Evolutionary conservation across 306 rosid genomes (phyloP), one percentile per base, ranked within the genome.

Genomic region (Purshia tridentata): DNA sequence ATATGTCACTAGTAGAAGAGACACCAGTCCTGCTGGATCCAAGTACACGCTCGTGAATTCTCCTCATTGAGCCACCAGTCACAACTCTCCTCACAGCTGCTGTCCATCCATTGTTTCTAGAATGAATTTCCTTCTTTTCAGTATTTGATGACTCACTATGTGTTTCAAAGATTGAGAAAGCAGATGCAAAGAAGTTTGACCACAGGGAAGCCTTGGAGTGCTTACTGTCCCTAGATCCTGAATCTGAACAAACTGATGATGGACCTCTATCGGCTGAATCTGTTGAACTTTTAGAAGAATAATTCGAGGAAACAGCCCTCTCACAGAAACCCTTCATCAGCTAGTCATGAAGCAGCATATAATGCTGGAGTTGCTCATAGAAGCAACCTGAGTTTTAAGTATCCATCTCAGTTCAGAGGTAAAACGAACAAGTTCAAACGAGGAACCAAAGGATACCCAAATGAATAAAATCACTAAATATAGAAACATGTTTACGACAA

Each of bases 121-220:
- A 77, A 78, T 84, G 83, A 76, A 81, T 82, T 75, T 85, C 69
- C 82, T 91, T 93, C 87, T 86, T 87, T 77, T 90, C 97, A 87
- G 86, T 81, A 74, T 82, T 46, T 1, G 88, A 81, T 69, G 91
- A 76, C 85, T 88, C 89, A 67, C 90, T 87, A 77, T 74, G 83
- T 72, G 89, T 78, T 87, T 92, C 95, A 86, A 80, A 84, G 72
- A 88, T 78, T 61, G 92, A 78, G 84, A 90, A 76, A 82, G 88
- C 83, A 65, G 98, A 91, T 72, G 92, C 71, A 78, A 90, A 82
- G 85, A 88, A 82, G 86, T 86, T 84, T 86, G 96, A 87, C 96
- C 96, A 90, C 77, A 82, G 81, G 78, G 93, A 81, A 72, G 87
- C 86, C 84, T 87, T 85, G 84, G 85, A 67, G 84, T 78, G 87